Evolutionary conservation across 2,329 filamentous ascomycete genomes (phyloP).

Genomic region (Cordyceps fumosorosea): DNA sequence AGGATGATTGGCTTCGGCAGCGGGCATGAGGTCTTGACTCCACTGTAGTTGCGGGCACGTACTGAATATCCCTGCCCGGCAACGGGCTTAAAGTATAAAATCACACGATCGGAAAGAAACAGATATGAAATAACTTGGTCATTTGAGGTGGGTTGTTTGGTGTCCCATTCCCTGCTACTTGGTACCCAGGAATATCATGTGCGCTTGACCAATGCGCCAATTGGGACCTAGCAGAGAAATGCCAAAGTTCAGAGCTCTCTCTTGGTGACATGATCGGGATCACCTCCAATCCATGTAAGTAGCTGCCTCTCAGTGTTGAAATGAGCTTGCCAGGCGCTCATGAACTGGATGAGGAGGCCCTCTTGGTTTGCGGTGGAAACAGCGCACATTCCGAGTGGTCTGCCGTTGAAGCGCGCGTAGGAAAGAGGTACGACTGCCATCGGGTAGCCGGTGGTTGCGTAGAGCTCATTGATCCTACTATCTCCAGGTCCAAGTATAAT

Average conservation of each 20-base stretch:
- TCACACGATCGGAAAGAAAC: too few species aligned
- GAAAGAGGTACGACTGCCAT: neutral
- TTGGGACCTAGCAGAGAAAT: neutral
- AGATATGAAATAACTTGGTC: too few species aligned
- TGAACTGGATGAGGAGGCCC: neutral
- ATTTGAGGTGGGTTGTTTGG: too few species aligned
- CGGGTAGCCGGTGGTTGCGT: neutral
- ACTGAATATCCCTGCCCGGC: too few species aligned
- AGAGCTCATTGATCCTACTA: neutral
- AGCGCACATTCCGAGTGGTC: neutral
- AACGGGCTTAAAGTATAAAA: too few species aligned
- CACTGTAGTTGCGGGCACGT: too few species aligned
- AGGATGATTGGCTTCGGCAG: too few species aligned
- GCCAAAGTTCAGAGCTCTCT: neutral
- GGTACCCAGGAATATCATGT: neutral
- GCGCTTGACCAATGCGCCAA: neutral
- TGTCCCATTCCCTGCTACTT: too few species aligned
- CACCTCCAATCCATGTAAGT: neutral
- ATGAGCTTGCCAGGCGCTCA: neutral
- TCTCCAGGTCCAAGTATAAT: neutral
- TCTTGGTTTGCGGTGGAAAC: neutral
- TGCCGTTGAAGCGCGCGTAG: neutral
- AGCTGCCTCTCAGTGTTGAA: slow-evolving; percentile 1
- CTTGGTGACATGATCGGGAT: neutral
- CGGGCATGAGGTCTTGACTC: too few species aligned